Evolutionary conservation across 768 basidiomycete genomes (phyloP).

Genomic region (Boletales sp.): DNA sequence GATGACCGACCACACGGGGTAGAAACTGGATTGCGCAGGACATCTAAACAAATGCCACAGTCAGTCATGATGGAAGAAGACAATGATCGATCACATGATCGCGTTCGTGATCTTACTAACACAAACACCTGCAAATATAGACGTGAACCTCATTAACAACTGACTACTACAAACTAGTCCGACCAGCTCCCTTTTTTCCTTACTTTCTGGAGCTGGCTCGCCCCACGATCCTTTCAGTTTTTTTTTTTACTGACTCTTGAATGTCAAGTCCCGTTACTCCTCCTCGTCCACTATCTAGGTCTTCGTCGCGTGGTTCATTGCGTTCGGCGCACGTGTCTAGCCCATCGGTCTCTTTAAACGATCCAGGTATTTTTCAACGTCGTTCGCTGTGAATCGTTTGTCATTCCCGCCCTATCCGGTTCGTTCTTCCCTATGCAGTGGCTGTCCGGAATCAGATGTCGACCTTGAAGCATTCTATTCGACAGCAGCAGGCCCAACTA

Average conservation of each 20-base stretch:
- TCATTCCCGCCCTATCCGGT: slow-evolving; percentile 21
- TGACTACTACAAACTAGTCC: too few relatives aligned
- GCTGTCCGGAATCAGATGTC: slow-evolving; percentile 77
- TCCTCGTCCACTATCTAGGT: slow-evolving; percentile 39
- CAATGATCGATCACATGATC: slow-evolving; percentile 22
- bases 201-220: slow-evolving; percentile 2
- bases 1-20: slow-evolving; percentile 57
- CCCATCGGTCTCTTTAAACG: slow-evolving; percentile 53
- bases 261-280: slow-evolving; percentile 34
- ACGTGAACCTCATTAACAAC: not conserved
- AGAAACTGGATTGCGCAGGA: slow-evolving; percentile 51
- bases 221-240: slow-evolving; percentile 24
- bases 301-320: slow-evolving; percentile 48
- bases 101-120: slow-evolving; percentile 11
- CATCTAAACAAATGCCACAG: slow-evolving; percentile 62
- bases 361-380: slow-evolving; percentile 52
- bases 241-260: slow-evolving; percentile 12
- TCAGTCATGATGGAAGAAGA: slow-evolving; percentile 37
- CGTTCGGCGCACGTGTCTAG: slow-evolving; percentile 52
- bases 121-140: slow-evolving; percentile 23
- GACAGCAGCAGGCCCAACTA: slow-evolving; percentile 81
- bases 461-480: slow-evolving; percentile 75
- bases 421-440: slow-evolving; percentile 44
- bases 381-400: slow-evolving; percentile 20
- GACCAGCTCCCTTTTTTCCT: not conserved